These are phyloP conservation scores for Podila horticola DNA, from an alignment of 192 early-diverging fungal species.

Conservation along the genomic window DNA sequence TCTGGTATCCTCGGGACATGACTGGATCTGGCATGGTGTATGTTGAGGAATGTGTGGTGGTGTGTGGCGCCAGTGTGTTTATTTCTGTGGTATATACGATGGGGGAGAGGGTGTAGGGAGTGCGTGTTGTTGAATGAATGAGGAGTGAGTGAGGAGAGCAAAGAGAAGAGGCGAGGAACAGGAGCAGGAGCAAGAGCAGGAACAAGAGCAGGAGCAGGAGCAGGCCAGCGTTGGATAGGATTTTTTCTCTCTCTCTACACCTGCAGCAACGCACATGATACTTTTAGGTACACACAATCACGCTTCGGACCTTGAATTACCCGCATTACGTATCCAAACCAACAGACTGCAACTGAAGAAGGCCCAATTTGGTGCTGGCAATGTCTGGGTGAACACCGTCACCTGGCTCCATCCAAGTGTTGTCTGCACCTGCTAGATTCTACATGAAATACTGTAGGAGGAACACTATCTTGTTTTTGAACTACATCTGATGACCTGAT, in stretches of 20 bases:
- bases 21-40: neutral
- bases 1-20: constrained; percentile 1
- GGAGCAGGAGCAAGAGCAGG: no score
- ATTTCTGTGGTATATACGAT: neutral
- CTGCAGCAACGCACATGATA: neutral
- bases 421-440: no score
- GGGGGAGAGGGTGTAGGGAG: neutral
- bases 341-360: no score
- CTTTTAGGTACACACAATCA: neutral
- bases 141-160: constrained; percentile 1
- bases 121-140: neutral
- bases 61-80: neutral
- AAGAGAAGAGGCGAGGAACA: neutral
- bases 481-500: no score
- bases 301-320: no score
- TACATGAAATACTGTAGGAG: no score
- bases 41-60: neutral
- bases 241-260: neutral
- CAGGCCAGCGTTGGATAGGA: neutral
- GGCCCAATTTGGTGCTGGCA: no score
- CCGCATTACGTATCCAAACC: no score
- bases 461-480: no score
- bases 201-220: constrained; percentile 1
- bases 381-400: no score
- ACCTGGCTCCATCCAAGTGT: no score